phyloP scores from a whole-genome alignment of 2,329 filamentous ascomycete genomes.

The Emydomyces testavorans region DNA sequence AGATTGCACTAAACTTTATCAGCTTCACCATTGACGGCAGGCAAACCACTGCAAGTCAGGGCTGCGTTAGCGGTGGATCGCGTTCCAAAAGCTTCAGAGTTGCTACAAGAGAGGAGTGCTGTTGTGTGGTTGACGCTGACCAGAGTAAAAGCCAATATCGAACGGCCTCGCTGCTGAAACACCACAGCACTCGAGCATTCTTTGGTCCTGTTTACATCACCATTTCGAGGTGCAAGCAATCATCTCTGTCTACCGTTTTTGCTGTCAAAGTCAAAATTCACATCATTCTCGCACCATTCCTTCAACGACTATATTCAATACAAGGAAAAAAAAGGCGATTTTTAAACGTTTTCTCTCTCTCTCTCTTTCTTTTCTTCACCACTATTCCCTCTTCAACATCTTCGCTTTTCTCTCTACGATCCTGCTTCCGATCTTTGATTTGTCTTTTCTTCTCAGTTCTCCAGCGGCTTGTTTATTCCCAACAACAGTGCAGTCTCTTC shows the following conservation, averaged over 20 bases:
- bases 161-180: not conserved
- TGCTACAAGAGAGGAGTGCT: too few relatives aligned
- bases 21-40: too few relatives aligned
- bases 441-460: not conserved
- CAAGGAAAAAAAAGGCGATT: too few relatives aligned
- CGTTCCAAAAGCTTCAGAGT: too few relatives aligned
- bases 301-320: too few relatives aligned
- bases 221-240: conserved; percentile 2
- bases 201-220: conserved; percentile 10
- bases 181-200: not conserved
- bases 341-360: conserved; percentile 10
- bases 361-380: conserved; percentile 17
- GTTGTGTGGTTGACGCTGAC: too few relatives aligned
- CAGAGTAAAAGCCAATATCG: not conserved
- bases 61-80: too few relatives aligned
- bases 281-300: conserved; percentile 13
- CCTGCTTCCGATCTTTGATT: not conserved
- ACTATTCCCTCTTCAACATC: conserved; percentile 9
- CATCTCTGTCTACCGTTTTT: conserved; percentile 1
- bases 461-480: not conserved
- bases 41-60: too few relatives aligned
- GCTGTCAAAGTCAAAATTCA: not conserved
- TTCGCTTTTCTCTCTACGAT: conserved; percentile 15
- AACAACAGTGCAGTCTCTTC: not conserved
- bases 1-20: too few relatives aligned